phyloP scores from a whole-genome alignment of 1,284 basidiomycete genomes.

The Leccinum fallax region DNA sequence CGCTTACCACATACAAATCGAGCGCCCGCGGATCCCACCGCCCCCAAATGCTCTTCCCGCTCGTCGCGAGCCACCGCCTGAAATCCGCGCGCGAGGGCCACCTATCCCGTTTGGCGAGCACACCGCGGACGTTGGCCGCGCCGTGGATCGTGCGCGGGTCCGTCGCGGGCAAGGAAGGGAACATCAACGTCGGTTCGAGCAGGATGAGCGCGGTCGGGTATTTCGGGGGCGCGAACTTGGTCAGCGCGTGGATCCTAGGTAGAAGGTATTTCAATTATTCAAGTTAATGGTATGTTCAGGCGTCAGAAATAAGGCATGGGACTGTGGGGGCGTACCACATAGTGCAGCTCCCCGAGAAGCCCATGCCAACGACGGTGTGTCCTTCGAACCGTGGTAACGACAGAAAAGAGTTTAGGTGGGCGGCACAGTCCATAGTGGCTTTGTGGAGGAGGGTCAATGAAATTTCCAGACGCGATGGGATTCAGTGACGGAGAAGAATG shows the following conservation, averaged over 20 bases:
- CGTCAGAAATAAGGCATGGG: not conserved
- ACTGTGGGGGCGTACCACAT: constrained; percentile 20
- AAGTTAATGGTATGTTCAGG: not conserved
- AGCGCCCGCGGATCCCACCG: constrained; percentile 32
- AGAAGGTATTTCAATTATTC: not conserved
- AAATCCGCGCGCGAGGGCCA: constrained; percentile 29
- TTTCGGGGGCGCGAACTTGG: constrained; percentile 17
- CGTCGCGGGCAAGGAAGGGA: constrained; percentile 27
- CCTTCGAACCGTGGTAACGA: constrained; percentile 24
- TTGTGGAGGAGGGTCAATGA: not conserved
- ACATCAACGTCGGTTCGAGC: constrained; percentile 38
- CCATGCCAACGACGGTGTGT: constrained; percentile 28
- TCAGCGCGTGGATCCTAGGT: constrained; percentile 26
- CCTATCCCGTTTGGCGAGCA: constrained; percentile 26
- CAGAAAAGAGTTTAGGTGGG: constrained; percentile 30
- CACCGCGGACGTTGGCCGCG: constrained; percentile 32
- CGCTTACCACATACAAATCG: constrained; percentile 29
- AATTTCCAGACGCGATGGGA: too few species aligned
- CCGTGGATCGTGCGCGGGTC: constrained; percentile 32
- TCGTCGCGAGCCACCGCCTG: constrained; percentile 21
- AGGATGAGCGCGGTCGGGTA: constrained; percentile 25
- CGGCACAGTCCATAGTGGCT: constrained; percentile 28
- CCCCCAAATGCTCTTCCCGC: constrained; percentile 24
- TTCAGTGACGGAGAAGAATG: not conserved
- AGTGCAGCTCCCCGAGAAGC: constrained; percentile 35